Percentiles rank a stretch among this genome's conserved stretches.
phyloP scores from a whole-genome alignment of 176 grass and related monocot species.

The Saccharum officinarum region DNA sequence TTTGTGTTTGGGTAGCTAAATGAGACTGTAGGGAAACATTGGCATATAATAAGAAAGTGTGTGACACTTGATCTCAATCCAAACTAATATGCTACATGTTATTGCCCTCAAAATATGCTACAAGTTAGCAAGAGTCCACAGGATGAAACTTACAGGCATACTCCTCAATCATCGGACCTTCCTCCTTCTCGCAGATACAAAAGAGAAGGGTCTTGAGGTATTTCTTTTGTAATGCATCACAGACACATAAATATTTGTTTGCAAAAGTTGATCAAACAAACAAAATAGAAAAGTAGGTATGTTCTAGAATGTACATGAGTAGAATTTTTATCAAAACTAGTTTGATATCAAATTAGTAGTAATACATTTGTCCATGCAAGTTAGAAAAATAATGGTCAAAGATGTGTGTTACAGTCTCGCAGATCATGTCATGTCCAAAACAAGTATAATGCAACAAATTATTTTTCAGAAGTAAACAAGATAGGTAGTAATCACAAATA shows the following conservation, averaged over 20 bases:
- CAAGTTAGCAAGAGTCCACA: background rate
- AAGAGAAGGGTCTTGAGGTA: slow-evolving; percentile 91
- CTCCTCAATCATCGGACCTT: slow-evolving; percentile 87
- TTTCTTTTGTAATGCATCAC: slow-evolving; percentile 82
- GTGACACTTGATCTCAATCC: background rate
- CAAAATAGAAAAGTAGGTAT: slow-evolving; percentile 9
- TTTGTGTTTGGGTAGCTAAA: slow-evolving; percentile 71
- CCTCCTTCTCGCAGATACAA: slow-evolving; percentile 87
- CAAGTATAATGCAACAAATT: background rate
- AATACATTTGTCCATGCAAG: background rate
- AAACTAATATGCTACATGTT: slow-evolving; percentile 8
- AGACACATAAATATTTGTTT: slow-evolving; percentile 55
- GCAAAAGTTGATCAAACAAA: slow-evolving; percentile 32
- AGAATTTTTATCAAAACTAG: background rate
- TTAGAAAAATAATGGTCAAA: background rate
- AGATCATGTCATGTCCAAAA: background rate
- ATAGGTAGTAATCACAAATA: background rate
- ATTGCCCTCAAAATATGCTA: too few relatives aligned
- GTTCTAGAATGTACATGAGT: background rate
- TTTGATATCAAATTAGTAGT: background rate
- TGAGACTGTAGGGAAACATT: slow-evolving; percentile 55
- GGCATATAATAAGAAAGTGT: background rate
- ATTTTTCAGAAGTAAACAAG: background rate
- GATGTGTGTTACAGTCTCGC: background rate
- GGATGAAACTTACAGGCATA: slow-evolving; percentile 66